phyloP scores from a whole-genome alignment of 2,329 filamentous ascomycete genomes.

The Chrysoporthe austroafricana region DNA sequence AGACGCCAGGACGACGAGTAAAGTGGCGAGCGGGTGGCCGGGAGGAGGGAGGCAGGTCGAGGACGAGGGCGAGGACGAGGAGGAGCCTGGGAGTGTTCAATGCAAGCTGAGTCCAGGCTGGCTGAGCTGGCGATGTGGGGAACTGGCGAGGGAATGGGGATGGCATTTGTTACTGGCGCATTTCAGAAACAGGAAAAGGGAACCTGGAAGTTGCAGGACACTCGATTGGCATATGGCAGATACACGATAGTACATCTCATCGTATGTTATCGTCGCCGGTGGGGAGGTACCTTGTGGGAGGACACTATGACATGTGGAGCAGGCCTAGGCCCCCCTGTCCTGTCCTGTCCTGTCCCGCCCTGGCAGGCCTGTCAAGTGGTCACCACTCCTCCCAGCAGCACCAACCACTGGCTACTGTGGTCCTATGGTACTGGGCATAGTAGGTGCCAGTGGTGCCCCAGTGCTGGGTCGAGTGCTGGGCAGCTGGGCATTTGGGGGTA shows the following conservation, averaged over 20 bases:
- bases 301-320: not conserved
- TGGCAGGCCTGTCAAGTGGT: not conserved
- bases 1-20: not conserved
- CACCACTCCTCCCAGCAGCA: not conserved
- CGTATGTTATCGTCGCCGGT: not conserved
- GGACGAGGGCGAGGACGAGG: not conserved
- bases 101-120: constrained; percentile 5
- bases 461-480: no score
- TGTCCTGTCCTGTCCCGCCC: not conserved
- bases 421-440: no score
- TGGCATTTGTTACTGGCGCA: constrained; percentile 18
- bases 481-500: no score
- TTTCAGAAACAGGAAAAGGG: constrained; percentile 22
- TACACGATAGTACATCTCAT: constrained; percentile 1
- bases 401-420: no score
- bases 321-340: not conserved
- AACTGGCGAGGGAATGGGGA: constrained; percentile 8
- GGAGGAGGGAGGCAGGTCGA: constrained; percentile 1
- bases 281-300: not conserved
- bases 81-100: constrained; percentile 5
- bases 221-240: not conserved
- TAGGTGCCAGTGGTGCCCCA: no score
- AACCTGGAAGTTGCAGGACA: not conserved
- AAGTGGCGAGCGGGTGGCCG: constrained; percentile 4
- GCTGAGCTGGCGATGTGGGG: constrained; percentile 20